Evolutionary conservation across 106 monocot genomes (phyloP).

Genomic region (Acorus gramineus): DNA sequence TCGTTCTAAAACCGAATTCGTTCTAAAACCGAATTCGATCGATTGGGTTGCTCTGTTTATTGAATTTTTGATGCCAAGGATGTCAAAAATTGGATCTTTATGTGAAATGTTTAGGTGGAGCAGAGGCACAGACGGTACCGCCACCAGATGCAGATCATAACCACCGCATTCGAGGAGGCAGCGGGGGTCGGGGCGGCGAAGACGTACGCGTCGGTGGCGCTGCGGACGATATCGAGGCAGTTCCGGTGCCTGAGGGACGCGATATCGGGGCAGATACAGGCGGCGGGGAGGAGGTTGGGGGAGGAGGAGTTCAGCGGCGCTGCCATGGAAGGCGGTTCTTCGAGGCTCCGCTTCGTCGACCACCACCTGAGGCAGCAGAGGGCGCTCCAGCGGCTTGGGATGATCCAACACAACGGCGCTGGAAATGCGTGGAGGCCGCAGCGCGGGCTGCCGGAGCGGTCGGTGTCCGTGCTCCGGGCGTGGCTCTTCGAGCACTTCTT

Average conservation of each 20-base stretch:
- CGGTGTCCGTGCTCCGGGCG: constrained; percentile 16
- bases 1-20: too few species aligned
- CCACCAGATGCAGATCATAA: constrained; percentile 19
- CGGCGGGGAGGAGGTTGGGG: constrained; percentile 6
- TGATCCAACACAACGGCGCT: constrained; percentile 5
- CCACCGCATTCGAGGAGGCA: constrained; percentile 8
- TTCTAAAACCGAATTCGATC: too few species aligned
- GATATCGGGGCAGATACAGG: constrained; percentile 9
- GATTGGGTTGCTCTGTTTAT: too few species aligned
- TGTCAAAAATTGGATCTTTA: too few species aligned
- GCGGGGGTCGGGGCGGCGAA: constrained; percentile 10
- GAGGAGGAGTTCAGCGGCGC: constrained; percentile 5
- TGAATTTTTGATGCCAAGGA: too few species aligned
- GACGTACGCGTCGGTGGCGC: constrained; percentile 15
- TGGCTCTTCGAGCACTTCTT: constrained; percentile 25
- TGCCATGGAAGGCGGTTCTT: neutral
- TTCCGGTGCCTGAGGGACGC: constrained; percentile 15
- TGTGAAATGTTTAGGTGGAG: constrained; percentile 9
- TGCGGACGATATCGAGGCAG: constrained; percentile 14
- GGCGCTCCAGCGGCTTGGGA: constrained; percentile 11
- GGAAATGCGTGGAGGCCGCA: constrained; percentile 24
- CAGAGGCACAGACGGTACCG: constrained; percentile 10
- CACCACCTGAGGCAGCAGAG: constrained; percentile 24
- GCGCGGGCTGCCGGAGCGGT: constrained; percentile 12
- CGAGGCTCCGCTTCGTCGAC: constrained; percentile 19